phyloP scores from a whole-genome alignment of 495 filamentous ascomycete species.

The Tuber melanosporum region DNA sequence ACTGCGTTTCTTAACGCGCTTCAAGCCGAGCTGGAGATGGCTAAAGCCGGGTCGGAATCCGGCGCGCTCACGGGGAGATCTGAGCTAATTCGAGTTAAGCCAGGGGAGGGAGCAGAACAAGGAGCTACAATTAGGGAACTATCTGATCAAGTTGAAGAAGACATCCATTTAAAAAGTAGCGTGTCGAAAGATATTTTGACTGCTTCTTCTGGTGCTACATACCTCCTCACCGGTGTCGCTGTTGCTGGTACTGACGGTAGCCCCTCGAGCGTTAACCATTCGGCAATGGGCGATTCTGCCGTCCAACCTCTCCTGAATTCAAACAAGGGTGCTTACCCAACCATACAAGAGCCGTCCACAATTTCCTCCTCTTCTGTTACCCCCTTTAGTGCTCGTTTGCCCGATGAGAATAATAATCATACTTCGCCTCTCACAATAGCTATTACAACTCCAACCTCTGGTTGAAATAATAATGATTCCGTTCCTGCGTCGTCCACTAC shows the following conservation, averaged over 20 bases:
- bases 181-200: slow-evolving; percentile 31
- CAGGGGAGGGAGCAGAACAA: slow-evolving; percentile 16
- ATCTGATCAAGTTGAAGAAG: slow-evolving; percentile 33
- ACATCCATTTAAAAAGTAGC: slow-evolving; percentile 36
- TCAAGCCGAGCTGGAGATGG: slow-evolving; percentile 32
- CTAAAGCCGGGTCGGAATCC: slow-evolving; percentile 18
- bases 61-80: slow-evolving; percentile 9
- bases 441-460: slow-evolving; percentile 25
- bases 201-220: slow-evolving; percentile 24
- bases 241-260: slow-evolving; percentile 32
- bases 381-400: slow-evolving; percentile 33
- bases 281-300: slow-evolving; percentile 25
- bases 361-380: slow-evolving; percentile 26
- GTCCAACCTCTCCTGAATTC: slow-evolving; percentile 30
- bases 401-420: slow-evolving; percentile 38
- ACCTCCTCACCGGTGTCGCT: slow-evolving; percentile 31
- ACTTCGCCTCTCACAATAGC: slow-evolving; percentile 27
- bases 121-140: slow-evolving; percentile 27
- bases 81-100: slow-evolving; percentile 10
- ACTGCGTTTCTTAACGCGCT: slow-evolving; percentile 36
- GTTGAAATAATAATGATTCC: slow-evolving; percentile 36
- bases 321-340: slow-evolving; percentile 19
- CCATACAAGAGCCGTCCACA: slow-evolving; percentile 32
- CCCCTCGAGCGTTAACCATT: slow-evolving; percentile 30
- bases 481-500: slow-evolving; percentile 32